These are phyloP conservation scores for Elsinoe batatas DNA, from an alignment of 2,329 filamentous ascomycete species.

Conservation along the genomic window DNA sequence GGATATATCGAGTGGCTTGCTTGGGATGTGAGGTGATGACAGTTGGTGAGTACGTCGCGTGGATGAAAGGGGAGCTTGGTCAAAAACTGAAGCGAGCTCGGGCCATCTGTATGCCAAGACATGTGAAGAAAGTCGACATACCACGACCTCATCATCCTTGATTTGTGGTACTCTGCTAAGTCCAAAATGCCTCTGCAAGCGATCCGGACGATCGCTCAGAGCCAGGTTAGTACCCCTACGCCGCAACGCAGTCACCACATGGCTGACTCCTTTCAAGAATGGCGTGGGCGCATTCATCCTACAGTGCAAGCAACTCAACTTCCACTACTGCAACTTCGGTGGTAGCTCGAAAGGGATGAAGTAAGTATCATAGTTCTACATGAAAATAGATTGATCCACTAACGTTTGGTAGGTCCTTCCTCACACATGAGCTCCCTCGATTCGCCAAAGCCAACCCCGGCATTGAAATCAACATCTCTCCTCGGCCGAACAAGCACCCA, in stretches of 20 bases:
- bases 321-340: constrained; percentile 95
- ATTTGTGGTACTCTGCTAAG: background rate
- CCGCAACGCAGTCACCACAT: background rate
- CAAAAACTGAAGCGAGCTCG: background rate
- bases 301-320: constrained; percentile 90
- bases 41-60: background rate
- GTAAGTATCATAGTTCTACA: too few relatives aligned
- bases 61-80: background rate
- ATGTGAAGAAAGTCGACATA: background rate
- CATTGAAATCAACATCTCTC: constrained; percentile 86
- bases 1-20: background rate
- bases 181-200: constrained; percentile 39
- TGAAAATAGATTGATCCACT: too few relatives aligned
- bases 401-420: constrained; percentile 67
- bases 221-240: constrained; percentile 38
- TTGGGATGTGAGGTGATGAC: background rate
- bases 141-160: background rate
- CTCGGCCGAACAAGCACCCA: constrained; percentile 80
- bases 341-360: constrained; percentile 94
- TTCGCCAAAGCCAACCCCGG: constrained; percentile 77
- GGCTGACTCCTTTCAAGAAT: constrained; percentile 51
- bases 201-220: constrained; percentile 45
- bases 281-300: constrained; percentile 94
- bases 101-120: background rate
- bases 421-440: constrained; percentile 61